Conservation (phyloP, 495 filamentous ascomycete species). For the Talaromyces wortmannii region DNA sequence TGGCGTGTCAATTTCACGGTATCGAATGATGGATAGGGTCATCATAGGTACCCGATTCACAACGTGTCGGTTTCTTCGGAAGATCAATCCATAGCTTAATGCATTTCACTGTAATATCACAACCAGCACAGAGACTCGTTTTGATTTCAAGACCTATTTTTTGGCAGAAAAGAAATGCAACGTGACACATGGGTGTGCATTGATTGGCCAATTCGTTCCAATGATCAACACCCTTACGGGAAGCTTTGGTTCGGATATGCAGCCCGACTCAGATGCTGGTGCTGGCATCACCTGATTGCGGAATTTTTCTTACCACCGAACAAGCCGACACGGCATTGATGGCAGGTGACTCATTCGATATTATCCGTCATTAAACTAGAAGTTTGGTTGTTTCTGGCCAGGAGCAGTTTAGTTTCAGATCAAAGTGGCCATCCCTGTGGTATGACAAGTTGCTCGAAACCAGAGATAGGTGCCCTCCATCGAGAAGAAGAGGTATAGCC, state of each 20-base stretch:
- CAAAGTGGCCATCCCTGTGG: too few species aligned
- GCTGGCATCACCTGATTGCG: neutral
- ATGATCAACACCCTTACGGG: neutral
- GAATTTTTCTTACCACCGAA: neutral
- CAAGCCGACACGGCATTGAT: neutral
- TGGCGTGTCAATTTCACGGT: neutral
- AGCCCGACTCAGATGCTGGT: neutral
- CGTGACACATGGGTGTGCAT: neutral
- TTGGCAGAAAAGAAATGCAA: neutral
- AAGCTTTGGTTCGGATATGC: neutral
- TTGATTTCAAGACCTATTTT: too few species aligned
- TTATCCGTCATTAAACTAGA: too few species aligned
- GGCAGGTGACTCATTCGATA: too few species aligned
- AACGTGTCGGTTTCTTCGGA: neutral
- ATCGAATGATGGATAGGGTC: neutral
- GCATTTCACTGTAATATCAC: neutral
- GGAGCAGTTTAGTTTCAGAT: too few species aligned
- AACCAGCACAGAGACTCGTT: too few species aligned
- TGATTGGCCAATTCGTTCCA: neutral
- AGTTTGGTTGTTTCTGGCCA: too few species aligned
- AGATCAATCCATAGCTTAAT: neutral
- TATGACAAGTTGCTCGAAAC: too few species aligned
- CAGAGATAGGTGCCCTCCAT: too few species aligned
- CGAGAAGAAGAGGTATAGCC: too few species aligned
- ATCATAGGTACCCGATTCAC: neutral